Evolutionary conservation across 805 yeast genomes (phyloP).

Genomic region (Ascoidea asiatica): DNA sequence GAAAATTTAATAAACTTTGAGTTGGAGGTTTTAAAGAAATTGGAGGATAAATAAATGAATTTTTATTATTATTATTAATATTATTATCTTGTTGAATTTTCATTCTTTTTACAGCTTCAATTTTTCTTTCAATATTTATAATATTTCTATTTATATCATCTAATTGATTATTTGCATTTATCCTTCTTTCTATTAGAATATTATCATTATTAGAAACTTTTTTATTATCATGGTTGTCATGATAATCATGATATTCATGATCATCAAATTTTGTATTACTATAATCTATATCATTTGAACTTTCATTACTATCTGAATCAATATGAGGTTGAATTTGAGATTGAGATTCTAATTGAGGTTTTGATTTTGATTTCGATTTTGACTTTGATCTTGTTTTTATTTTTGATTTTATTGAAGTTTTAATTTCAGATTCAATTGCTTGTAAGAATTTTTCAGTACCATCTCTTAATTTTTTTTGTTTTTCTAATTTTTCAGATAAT

Average conservation of each 20-base stretch:
- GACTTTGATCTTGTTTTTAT: no score
- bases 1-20: no score
- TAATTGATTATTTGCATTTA: conserved; percentile 15
- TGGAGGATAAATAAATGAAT: no score
- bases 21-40: no score
- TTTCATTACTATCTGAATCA: no score
- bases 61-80: conserved; percentile 9
- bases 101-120: not conserved
- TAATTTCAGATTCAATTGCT: conserved; percentile 11
- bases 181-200: conserved; percentile 11
- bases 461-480: conserved; percentile 21
- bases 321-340: no score
- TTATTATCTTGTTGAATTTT: not conserved
- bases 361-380: no score
- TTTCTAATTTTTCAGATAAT: conserved; percentile 14
- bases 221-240: no score
- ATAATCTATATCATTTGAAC: no score
- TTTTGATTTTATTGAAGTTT: conserved; percentile 2
- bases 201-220: conserved; percentile 6
- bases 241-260: no score
- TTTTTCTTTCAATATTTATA: conserved; percentile 9
- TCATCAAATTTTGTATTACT: no score
- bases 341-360: no score
- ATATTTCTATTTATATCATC: conserved; percentile 17
- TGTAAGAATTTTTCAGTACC: conserved; percentile 22